Conservation (phyloP, 2,329 filamentous ascomycete species). For the Fusarium coicis region DNA sequence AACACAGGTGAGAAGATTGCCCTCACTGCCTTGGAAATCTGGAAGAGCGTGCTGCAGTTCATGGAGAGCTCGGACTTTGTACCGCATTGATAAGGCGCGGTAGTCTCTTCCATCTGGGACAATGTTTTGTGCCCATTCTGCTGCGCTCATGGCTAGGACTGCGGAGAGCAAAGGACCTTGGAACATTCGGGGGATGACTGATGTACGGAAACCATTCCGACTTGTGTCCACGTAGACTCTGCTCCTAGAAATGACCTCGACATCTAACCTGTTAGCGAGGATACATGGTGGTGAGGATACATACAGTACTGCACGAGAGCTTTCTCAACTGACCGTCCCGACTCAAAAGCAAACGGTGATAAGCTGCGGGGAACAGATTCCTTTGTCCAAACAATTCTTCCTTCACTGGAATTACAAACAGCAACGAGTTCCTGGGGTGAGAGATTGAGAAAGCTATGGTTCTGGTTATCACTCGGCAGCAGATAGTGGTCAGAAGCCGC, state of each 20-base stretch:
- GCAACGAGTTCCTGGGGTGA: constrained; percentile 27
- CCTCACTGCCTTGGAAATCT: constrained; percentile 25
- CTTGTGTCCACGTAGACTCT: constrained; percentile 40
- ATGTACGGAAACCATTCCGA: constrained; percentile 36
- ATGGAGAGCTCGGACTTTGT: constrained; percentile 36
- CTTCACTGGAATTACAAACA: background rate
- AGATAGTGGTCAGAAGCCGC: constrained; percentile 29
- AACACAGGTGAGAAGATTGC: constrained; percentile 38
- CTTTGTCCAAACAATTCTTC: background rate
- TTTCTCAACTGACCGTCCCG: constrained; percentile 15
- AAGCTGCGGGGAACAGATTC: constrained; percentile 13
- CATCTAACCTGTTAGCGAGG: constrained; percentile 27
- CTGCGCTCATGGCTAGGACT: constrained; percentile 40
- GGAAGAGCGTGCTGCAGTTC: constrained; percentile 30
- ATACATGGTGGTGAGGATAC: background rate
- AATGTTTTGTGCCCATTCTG: constrained; percentile 38
- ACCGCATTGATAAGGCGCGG: constrained; percentile 32
- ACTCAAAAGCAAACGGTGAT: constrained; percentile 17
- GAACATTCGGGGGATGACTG: constrained; percentile 38
- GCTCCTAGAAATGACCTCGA: constrained; percentile 37
- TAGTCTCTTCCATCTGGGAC: constrained; percentile 34
- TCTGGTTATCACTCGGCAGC: constrained; percentile 5
- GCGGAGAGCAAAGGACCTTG: constrained; percentile 32
- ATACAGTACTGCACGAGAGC: constrained; percentile 40
- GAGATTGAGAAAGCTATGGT: constrained; percentile 31